A percentile compares a stretch with the other conserved stretches of the same genome.
Conservation (phyloP, 1,284 basidiomycete species). For the Cryptococcus sp. region DNA sequence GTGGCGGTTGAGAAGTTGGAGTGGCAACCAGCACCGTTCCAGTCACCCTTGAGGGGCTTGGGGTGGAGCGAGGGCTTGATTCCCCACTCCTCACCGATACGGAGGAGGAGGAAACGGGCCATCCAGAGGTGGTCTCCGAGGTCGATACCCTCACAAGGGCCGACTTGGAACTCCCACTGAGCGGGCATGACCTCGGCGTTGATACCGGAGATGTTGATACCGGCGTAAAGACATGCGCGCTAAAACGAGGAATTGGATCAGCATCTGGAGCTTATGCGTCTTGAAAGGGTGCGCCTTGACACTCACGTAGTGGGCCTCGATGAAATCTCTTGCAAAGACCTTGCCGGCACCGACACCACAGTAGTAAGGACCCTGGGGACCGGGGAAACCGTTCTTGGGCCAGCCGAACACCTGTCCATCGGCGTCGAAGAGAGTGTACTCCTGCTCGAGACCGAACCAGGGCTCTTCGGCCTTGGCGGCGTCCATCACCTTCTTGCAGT, state of each 20-base stretch:
- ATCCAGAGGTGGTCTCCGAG: constrained; percentile 99
- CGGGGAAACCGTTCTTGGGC: constrained; percentile 99
- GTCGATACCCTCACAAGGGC: constrained; percentile 93
- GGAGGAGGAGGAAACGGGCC: constrained; percentile 88
- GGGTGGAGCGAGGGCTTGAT: constrained; percentile 95
- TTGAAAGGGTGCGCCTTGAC: background rate
- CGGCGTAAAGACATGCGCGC: constrained; percentile 84
- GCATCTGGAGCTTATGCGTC: constrained; percentile 2
- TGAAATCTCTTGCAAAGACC: constrained; percentile 97
- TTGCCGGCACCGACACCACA: constrained; percentile 97
- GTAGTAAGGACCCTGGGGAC: constrained; percentile 99
- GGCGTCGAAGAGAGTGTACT: constrained; percentile 95
- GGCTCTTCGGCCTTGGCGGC: constrained; percentile 74
- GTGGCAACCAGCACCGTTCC: constrained; percentile 99
- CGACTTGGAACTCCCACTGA: constrained; percentile 99
- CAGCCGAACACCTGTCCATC: constrained; percentile 93
- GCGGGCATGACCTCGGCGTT: constrained; percentile 99
- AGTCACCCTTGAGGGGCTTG: constrained; percentile 95
- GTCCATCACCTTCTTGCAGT: constrained; percentile 91
- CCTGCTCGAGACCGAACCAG: constrained; percentile 99
- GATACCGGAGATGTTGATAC: constrained; percentile 98
- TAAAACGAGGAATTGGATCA: constrained; percentile 15
- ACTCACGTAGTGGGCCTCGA: constrained; percentile 91
- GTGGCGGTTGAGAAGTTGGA: constrained; percentile 90
- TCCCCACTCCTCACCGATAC: constrained; percentile 97